Evolutionary conservation across 352 stramenopile species (phyloP).

Genomic region (Phytophthora citrophthora): DNA sequence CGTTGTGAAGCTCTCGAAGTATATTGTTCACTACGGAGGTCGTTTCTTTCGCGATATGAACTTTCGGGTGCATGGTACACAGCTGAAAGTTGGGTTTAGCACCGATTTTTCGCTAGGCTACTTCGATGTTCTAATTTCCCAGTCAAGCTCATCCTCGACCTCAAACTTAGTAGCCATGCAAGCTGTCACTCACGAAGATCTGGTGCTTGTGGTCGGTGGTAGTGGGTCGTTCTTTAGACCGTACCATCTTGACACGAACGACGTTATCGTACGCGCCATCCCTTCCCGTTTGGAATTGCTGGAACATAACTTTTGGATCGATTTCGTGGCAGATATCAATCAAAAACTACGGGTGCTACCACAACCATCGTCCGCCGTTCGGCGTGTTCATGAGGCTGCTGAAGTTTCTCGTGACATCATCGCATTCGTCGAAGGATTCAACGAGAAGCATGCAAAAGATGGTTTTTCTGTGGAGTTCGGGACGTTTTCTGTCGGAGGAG

Average conservation of each 20-base stretch:
- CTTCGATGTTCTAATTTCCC: constrained; percentile 74
- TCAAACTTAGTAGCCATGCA: constrained; percentile 38
- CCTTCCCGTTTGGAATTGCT: constrained; percentile 70
- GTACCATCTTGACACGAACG: constrained; percentile 86
- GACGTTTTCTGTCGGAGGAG: constrained; percentile 45
- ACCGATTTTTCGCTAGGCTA: constrained; percentile 86
- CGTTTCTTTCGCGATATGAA: constrained; percentile 87
- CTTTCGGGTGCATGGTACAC: constrained; percentile 75
- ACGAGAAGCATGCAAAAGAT: constrained; percentile 61
- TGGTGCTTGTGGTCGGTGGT: constrained; percentile 70
- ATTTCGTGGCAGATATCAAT: constrained; percentile 81
- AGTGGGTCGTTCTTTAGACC: constrained; percentile 84
- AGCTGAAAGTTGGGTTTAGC: constrained; percentile 86
- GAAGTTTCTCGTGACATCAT: constrained; percentile 49
- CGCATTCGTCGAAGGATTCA: constrained; percentile 61
- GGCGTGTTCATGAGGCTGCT: constrained; percentile 40
- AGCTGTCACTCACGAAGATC: constrained; percentile 26
- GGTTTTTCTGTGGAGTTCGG: constrained; percentile 66
- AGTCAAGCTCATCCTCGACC: constrained; percentile 31
- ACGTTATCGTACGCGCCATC: constrained; percentile 78
- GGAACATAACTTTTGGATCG: constrained; percentile 85
- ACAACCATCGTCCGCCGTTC: constrained; percentile 52
- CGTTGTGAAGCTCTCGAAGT: constrained; percentile 73
- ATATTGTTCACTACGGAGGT: constrained; percentile 65
- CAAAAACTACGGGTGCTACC: constrained; percentile 67